Evolutionary conservation across 225 moss, liverwort and hornwort species (phyloP).

Genomic region (Asterella californica): DNA sequence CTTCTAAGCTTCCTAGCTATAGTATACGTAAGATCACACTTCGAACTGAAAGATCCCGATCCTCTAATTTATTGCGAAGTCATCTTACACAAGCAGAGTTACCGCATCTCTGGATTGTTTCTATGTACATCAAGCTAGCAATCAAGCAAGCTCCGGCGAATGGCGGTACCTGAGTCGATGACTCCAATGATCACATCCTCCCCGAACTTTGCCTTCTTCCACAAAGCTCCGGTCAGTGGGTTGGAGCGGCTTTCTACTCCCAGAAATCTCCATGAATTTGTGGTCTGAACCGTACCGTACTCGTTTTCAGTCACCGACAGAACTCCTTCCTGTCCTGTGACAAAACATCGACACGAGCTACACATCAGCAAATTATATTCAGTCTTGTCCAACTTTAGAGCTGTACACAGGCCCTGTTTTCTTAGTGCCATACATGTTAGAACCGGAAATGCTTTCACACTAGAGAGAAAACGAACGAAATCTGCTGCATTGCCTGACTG

Average conservation of each 20-base stretch:
- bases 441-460: neutral
- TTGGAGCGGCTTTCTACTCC: constrained; percentile 12
- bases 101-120: too few species aligned
- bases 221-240: constrained; percentile 10
- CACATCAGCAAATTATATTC: neutral
- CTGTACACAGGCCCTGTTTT: neutral
- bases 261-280: constrained; percentile 19
- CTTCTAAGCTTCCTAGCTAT: too few species aligned
- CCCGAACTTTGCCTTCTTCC: constrained; percentile 13
- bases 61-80: too few species aligned
- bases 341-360: neutral
- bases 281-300: neutral
- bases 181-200: constrained; percentile 23
- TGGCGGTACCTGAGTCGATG: constrained; percentile 19
- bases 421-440: neutral
- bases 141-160: neutral
- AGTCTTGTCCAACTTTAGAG: neutral
- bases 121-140: too few species aligned
- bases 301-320: neutral
- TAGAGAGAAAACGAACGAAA: neutral
- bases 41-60: neutral
- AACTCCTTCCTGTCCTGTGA: constrained; percentile 16
- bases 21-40: too few species aligned
- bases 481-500: neutral
- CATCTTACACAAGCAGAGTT: too few species aligned